A percentile compares a stretch with the other conserved stretches of the same genome.
Conservation (phyloP, 163 green algal species). For the Volvox carteri region DNA sequence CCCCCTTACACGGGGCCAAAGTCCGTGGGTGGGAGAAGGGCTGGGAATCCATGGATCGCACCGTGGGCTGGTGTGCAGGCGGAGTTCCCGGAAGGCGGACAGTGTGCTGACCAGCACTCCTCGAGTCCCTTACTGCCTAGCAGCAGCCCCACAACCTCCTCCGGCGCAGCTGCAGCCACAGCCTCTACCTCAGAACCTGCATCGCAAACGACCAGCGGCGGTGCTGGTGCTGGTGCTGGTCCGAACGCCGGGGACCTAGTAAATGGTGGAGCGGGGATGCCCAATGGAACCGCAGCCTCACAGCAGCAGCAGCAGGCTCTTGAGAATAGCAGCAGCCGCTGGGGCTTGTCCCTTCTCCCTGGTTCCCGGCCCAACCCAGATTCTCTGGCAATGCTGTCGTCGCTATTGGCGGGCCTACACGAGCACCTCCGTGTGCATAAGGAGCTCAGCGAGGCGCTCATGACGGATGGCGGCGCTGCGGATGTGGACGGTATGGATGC, state of each 20-base stretch:
- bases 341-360: background rate
- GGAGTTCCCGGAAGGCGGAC: no score
- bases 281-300: background rate
- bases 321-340: no score
- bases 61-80: no score
- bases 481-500: no score
- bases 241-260: no score
- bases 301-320: background rate
- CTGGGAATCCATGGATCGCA: no score
- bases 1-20: no score
- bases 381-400: background rate
- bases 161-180: background rate
- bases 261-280: background rate
- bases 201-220: background rate
- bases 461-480: background rate
- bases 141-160: no score
- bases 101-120: no score
- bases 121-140: no score
- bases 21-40: no score
- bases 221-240: no score
- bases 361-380: background rate
- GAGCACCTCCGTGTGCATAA: background rate
- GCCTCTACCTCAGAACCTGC: background rate
- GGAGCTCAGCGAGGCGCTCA: conserved; percentile 25
- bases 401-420: conserved; percentile 3